phyloP scores from a whole-genome alignment of 2,329 filamentous ascomycete species.

The Helotiales sp. region DNA sequence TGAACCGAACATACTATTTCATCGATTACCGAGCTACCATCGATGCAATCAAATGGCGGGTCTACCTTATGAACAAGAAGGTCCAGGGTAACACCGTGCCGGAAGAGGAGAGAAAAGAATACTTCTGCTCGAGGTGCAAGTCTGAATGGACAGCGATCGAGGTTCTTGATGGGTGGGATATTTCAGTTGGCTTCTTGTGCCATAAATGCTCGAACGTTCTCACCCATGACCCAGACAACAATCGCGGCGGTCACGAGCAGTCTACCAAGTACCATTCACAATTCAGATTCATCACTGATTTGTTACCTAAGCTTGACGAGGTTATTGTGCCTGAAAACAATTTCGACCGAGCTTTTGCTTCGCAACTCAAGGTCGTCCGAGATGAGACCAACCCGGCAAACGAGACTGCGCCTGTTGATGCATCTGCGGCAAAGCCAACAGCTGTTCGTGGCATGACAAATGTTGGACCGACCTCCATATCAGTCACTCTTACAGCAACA shows the following conservation, averaged over 20 bases:
- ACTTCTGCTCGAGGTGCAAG: conserved; percentile 78
- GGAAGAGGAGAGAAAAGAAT: conserved; percentile 86
- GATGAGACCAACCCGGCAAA: conserved; percentile 67
- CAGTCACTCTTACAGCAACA: conserved; percentile 66
- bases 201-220: conserved; percentile 71
- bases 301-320: conserved; percentile 76
- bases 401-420: conserved; percentile 57
- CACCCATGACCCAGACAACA: conserved; percentile 64
- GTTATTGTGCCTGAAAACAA: conserved; percentile 72
- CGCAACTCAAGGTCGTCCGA: conserved; percentile 63
- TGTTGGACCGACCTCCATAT: conserved; percentile 67
- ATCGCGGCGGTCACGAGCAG: conserved; percentile 70
- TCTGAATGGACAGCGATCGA: conserved; percentile 89
- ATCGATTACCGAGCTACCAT: conserved; percentile 94
- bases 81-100: conserved; percentile 83
- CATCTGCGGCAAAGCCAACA: conserved; percentile 55
- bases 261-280: conserved; percentile 76
- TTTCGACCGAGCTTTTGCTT: conserved; percentile 67
- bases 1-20: conserved; percentile 92
- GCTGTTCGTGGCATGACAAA: conserved; percentile 69
- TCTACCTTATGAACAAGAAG: conserved; percentile 83
- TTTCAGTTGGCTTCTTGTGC: conserved; percentile 73
- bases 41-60: conserved; percentile 93
- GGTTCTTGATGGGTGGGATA: conserved; percentile 74
- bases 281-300: conserved; percentile 74